Evolutionary conservation across 1,284 basidiomycete genomes (phyloP), one percentile per base, ranked within the genome.

Genomic region (Athelia psychrophila): DNA sequence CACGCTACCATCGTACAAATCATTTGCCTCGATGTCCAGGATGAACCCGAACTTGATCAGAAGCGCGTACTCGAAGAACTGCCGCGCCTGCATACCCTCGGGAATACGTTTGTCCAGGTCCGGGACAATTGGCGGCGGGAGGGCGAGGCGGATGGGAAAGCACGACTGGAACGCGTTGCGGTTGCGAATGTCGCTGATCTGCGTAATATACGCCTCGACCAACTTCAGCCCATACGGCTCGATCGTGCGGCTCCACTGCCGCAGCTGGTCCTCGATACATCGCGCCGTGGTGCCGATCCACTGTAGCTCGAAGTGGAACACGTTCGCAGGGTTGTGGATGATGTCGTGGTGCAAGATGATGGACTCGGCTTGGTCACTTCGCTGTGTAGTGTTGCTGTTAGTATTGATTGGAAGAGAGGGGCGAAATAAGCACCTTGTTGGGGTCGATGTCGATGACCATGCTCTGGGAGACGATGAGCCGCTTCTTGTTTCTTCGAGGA

Each of bases 241-340:
- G 32, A 97, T 91, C 1, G 84, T 81, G 30, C 91, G 80, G 47
- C 84, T 86, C 91, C 95, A 97, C 49, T 83, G 80, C 38, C 90
- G 85, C 10, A 98, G 78, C 35, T 89, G 78, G 60, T 97, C 94
- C 58, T 99, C 96, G 53, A 99, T 91, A 57, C 90, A 88, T n/a
- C 92, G 84, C n/a, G 94, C 92, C 0, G 94, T 95, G 0, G 95
- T 93, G 9, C 94, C 95, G 22, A 98, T 87, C 96, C 97, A 99
- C 59, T 98, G 94, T 40, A 99, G 78, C 69, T 99, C 95, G 62
- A 97, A 93, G 69, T 97, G 94, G 72, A 95, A 95, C 51, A 92
- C 93, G 38, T 89, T 95, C 16, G 79, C 81, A 0, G 92, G 88
- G 63, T 96, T 96, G 68, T 97, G 94, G 49, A 95, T 90, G 53